phyloP scores from a whole-genome alignment of 1,284 basidiomycete species.

The Leccinum huronense region DNA sequence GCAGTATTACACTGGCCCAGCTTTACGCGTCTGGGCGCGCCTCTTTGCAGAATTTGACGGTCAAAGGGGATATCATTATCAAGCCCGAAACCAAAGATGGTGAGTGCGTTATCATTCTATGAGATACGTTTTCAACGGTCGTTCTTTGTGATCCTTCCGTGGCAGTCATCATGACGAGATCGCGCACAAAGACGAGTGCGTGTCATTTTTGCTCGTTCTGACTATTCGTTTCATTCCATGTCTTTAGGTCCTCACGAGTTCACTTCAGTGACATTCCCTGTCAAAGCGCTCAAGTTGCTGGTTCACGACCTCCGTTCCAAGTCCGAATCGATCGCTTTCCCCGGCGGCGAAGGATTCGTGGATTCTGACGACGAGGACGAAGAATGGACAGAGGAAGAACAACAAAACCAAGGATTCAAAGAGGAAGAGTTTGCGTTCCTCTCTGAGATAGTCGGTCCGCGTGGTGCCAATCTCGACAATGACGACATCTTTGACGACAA shows the following conservation, averaged over 20 bases:
- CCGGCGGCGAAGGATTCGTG: slow-evolving; percentile 53
- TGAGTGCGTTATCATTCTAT: slow-evolving; percentile 40
- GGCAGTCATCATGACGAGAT: slow-evolving; percentile 93
- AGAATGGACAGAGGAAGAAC: slow-evolving; percentile 85
- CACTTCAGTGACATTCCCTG: slow-evolving; percentile 81
- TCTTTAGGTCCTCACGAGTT: slow-evolving; percentile 79
- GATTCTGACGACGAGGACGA: slow-evolving; percentile 86
- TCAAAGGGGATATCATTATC: slow-evolving; percentile 93
- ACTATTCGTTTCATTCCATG: slow-evolving; percentile 12
- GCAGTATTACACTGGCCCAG: slow-evolving; percentile 78
- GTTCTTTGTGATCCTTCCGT: slow-evolving; percentile 20
- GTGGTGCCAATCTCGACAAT: slow-evolving; percentile 66
- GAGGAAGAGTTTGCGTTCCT: slow-evolving; percentile 65
- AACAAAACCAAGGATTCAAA: slow-evolving; percentile 51
- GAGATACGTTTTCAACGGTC: slow-evolving; percentile 19
- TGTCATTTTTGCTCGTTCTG: slow-evolving; percentile 16
- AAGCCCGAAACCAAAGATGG: slow-evolving; percentile 77
- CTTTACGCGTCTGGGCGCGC: slow-evolving; percentile 70
- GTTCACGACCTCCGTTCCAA: slow-evolving; percentile 78
- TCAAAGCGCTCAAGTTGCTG: slow-evolving; percentile 89
- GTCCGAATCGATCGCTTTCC: slow-evolving; percentile 65
- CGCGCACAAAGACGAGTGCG: slow-evolving; percentile 82
- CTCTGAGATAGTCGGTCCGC: slow-evolving; percentile 69
- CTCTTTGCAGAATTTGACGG: slow-evolving; percentile 63
- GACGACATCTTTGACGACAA: slow-evolving; percentile 67